phyloP scores from a whole-genome alignment of 2,329 filamentous ascomycete genomes.

The Coccinonectria pachysandricola region DNA sequence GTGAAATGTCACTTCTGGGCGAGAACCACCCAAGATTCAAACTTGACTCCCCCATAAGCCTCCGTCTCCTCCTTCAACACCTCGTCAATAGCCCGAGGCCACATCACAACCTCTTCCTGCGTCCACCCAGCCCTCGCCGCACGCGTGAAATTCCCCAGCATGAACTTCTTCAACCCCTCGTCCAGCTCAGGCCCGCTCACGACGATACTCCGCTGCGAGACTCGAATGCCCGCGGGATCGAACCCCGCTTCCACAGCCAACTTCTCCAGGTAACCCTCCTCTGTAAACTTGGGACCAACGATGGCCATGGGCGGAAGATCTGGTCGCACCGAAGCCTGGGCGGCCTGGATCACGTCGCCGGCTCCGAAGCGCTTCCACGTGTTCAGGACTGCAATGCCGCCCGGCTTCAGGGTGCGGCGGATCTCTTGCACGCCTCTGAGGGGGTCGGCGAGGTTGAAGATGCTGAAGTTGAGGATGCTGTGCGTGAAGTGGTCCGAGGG shows the following conservation, averaged over 20 bases:
- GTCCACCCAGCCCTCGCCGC: conserved; percentile 13
- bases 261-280: conserved; percentile 14
- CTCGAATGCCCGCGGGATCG: conserved; percentile 4
- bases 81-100: conserved; percentile 12
- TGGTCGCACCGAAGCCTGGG: conserved; percentile 17
- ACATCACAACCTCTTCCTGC: conserved; percentile 12
- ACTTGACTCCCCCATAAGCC: conserved; percentile 12
- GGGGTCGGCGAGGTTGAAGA: conserved; percentile 18
- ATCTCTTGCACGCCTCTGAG: conserved; percentile 18
- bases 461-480: conserved; percentile 21
- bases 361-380: conserved; percentile 17
- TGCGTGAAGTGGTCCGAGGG: conserved; percentile 14
- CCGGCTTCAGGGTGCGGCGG: conserved; percentile 19
- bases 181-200: conserved; percentile 10
- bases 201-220: conserved; percentile 3
- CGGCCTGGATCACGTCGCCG: conserved; percentile 15
- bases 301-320: conserved; percentile 17
- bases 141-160: conserved; percentile 11
- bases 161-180: conserved; percentile 13
- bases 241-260: conserved; percentile 15
- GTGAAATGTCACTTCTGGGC: conserved; percentile 15
- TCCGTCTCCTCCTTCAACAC: conserved; percentile 11
- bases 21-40: conserved; percentile 15
- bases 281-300: conserved; percentile 16
- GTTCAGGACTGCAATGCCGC: conserved; percentile 17